These are phyloP conservation scores for Fusarium sp. DNA, from an alignment of 2,329 filamentous ascomycete species.

Conservation along the genomic window DNA sequence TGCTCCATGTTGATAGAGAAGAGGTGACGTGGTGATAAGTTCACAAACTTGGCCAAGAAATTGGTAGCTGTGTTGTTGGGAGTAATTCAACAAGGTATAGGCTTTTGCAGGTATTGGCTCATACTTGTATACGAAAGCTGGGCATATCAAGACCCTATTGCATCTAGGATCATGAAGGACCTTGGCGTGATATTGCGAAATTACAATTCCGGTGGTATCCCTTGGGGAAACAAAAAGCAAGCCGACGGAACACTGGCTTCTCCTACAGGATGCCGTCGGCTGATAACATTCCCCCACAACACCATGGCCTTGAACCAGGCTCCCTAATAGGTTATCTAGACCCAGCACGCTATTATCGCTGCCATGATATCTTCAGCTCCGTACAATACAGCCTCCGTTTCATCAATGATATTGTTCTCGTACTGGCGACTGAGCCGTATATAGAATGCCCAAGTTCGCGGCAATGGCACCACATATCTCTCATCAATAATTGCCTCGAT, in stretches of 20 bases:
- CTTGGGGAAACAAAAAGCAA: constrained; percentile 15
- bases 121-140: neutral
- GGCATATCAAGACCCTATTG: too few species aligned
- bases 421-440: neutral
- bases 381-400: neutral
- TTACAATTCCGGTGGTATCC: neutral
- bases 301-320: neutral
- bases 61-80: too few species aligned
- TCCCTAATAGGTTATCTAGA: constrained; percentile 20
- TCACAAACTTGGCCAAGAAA: neutral
- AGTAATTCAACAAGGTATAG: too few species aligned
- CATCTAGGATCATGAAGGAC: neutral
- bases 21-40: neutral
- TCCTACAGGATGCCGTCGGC: constrained; percentile 34
- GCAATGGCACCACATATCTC: neutral
- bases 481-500: neutral
- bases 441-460: neutral
- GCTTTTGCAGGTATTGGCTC: neutral
- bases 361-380: constrained; percentile 38
- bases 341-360: constrained; percentile 42
- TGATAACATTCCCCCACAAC: constrained; percentile 11
- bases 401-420: neutral
- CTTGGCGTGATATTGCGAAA: constrained; percentile 2
- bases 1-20: constrained; percentile 38
- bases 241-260: neutral